phyloP scores from a whole-genome alignment of 2,329 filamentous ascomycete species.

The Neopestalotiopsis sp. region DNA sequence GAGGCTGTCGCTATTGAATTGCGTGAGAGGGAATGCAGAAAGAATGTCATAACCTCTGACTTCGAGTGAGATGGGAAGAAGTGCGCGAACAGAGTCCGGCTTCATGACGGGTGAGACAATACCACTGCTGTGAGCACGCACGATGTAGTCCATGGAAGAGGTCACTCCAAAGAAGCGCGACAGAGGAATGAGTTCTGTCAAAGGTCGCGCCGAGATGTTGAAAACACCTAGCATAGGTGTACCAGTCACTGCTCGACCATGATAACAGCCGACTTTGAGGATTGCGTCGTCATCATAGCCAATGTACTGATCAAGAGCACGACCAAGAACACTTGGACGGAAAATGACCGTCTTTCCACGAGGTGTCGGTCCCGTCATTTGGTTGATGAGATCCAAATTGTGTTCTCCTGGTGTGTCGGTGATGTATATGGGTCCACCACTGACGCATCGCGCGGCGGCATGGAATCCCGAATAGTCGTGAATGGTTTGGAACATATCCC shows the following conservation, averaged over 20 bases:
- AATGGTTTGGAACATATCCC: conserved; percentile 73
- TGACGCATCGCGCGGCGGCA: conserved; percentile 86
- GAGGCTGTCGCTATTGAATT: conserved; percentile 54
- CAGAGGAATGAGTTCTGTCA: conserved; percentile 75
- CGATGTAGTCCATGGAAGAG: conserved; percentile 65
- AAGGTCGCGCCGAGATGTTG: conserved; percentile 70
- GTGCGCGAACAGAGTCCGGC: conserved; percentile 46
- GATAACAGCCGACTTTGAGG: conserved; percentile 80
- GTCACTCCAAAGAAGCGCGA: conserved; percentile 75
- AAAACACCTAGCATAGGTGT: conserved; percentile 84
- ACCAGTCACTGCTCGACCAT: conserved; percentile 69
- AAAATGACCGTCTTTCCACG: conserved; percentile 80
- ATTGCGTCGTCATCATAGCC: conserved; percentile 75
- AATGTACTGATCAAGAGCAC: conserved; percentile 75
- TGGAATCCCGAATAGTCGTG: conserved; percentile 81
- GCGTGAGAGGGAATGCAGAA: conserved; percentile 70
- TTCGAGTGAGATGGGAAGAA: conserved; percentile 69
- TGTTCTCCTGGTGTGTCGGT: conserved; percentile 88
- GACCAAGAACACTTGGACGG: conserved; percentile 76
- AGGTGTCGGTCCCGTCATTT: conserved; percentile 80
- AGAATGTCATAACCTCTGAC: conserved; percentile 80
- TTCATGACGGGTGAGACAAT: conserved; percentile 60
- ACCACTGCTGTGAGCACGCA: conserved; percentile 75
- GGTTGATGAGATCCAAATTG: conserved; percentile 73
- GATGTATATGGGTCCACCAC: conserved; percentile 92